Evolutionary conservation across 306 rosid species (phyloP), one percentile per base, ranked within the genome.

Genomic region (Castanopsis chinensis): DNA sequence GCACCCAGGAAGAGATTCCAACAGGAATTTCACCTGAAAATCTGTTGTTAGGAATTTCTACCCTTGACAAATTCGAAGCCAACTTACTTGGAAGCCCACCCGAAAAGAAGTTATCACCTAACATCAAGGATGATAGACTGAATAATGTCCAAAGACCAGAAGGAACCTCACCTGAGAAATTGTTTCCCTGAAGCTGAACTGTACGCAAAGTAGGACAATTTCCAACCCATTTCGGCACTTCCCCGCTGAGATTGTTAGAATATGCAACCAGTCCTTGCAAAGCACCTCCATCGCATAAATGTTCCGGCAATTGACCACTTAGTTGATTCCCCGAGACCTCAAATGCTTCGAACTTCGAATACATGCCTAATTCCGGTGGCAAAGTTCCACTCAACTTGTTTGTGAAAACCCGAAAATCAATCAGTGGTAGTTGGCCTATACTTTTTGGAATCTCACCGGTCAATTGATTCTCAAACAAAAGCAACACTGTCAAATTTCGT

Each of bases 361-460:
- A 59, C 33, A 78, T 72, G 63, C 98, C 98, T 1, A 94, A 14
- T 45, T 92, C 97, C 11, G 82, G 81, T 32, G 98, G 98, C 86
- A 94, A n/a, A 54, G 86, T 86, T 57, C 97, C 98, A 51, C 83
- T 92, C 81, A 94, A 72, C 80, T 81, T 82, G 83, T 94, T 94
- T 51, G 32, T 74, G 19, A 87, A 94, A 28, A 87, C 80, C 67
- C 63, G 84, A n/a, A 94, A 88, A 6, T 4, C 3, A 73, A 57
- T 67, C 4, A 94, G 83, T 52, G 86, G 80, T 23, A 90, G 69
- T 15, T 75, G 70, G 71, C 97, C 93, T 81, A 94, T 60, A 69
- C 89, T 53, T 3, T 5, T 72, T 4, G 98, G 97, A 83, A 94
- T 87, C 81, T 78, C 83, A 63, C 97, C 97, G 5, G 81, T 76